Evolutionary conservation across 1,139 yeast genomes (phyloP), one percentile per base, ranked within the genome.

Genomic region (Hyphopichia wangnamkhiaoensis): DNA sequence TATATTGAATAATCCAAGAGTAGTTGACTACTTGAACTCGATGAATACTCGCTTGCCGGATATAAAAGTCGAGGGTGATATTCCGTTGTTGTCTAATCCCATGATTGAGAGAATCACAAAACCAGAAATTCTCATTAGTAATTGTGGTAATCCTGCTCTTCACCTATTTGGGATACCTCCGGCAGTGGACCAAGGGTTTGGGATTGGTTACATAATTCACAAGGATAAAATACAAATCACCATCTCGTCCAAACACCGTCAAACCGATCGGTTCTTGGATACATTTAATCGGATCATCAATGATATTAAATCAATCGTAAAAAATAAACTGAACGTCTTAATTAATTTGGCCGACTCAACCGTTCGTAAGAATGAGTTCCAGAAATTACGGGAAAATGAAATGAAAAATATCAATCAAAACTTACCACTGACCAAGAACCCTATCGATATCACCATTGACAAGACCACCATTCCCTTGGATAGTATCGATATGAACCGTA

Each of bases 111-210:
- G 56, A 42, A 57, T 79, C 32, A 61, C 70, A 34, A 58, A 65
- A 14, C 76, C 77, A 0, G 77, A 71, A 41, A 48, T 72, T 23
- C 58, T 72, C 37, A 65, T 72, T 33, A 63, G 73, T 19, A 85
- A 85, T 55, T 85, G 94, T 64, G 94, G 94, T 15, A 85, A 84
- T 53, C 85, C 89, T 10, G 89, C 93, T 0, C 71, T 85, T 47
- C 76, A 77, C 35, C 65, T 82, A 14, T 85, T 85, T 65, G 93
- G 93, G 6, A 76, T 85, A 21, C 83, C 91, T 0, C 94, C 93
- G 1, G 87, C 89, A 0, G 70, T 75, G 18, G 80, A 85, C 37
- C 81, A 81, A 48, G 94, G 94, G 0, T 84, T 82, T 57, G 93
- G 91, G 12, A 72, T 84, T 33, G 93, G 91, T 0, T 85, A 85